A percentile compares a stretch with the other conserved stretches of the same genome.
Conservation (phyloP, 2,329 filamentous ascomycete genomes). For the Calonectria pseudoreteaudii region DNA sequence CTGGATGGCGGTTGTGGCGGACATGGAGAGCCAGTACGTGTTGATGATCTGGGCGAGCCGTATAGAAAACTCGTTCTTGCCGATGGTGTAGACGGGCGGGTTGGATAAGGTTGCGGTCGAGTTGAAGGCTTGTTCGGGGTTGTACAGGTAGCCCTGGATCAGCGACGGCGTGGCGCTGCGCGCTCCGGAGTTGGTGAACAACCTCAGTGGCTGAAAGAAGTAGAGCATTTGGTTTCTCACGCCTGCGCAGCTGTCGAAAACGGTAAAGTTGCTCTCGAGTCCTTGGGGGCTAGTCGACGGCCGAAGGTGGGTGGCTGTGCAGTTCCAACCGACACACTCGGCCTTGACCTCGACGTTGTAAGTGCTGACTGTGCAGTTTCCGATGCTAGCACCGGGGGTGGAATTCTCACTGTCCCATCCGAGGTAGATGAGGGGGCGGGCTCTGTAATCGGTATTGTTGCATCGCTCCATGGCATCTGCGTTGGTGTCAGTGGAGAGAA, state of each 20-base stretch:
- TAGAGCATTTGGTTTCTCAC: not conserved
- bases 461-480: not conserved
- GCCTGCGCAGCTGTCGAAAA: not conserved
- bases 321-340: conserved; percentile 1
- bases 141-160: not conserved
- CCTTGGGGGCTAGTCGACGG: not conserved
- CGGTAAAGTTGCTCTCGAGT: not conserved
- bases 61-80: not conserved
- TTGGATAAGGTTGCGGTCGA: not conserved
- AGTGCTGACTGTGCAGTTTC: not conserved
- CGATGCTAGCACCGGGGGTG: not conserved
- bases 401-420: not conserved
- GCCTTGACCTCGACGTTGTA: conserved; percentile 5
- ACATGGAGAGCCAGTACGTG: conserved; percentile 8
- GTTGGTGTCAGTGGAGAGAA: not conserved
- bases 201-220: not conserved
- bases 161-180: not conserved
- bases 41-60: not conserved
- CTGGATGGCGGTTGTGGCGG: conserved; percentile 1
- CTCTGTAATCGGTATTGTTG: not conserved
- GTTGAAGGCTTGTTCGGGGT: not conserved
- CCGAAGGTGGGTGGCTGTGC: conserved; percentile 4
- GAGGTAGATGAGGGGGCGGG: not conserved
- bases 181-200: not conserved
- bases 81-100: not conserved